Percentiles rank a stretch among this genome's conserved stretches.
Conservation (phyloP, 208 protist species). For the Crithidia sp. region DNA sequence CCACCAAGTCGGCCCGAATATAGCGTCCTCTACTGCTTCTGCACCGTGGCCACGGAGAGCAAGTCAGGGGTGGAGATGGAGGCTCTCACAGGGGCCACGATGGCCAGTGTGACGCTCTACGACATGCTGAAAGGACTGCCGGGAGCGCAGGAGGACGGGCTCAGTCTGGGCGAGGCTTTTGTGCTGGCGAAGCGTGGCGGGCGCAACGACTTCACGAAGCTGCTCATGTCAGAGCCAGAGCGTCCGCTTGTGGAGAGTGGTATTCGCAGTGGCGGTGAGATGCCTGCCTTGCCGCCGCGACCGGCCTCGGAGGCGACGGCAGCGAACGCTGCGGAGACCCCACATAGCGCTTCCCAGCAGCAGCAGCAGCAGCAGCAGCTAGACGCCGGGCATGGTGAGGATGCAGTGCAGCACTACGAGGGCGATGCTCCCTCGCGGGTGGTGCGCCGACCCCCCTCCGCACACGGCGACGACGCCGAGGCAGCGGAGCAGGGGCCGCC, state of each 20-base stretch:
- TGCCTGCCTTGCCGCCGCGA: conserved; percentile 13
- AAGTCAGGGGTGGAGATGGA: conserved; percentile 97
- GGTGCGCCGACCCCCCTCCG: conserved; percentile 5
- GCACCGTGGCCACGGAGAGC: conserved; percentile 81
- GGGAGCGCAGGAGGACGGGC: conserved; percentile 82
- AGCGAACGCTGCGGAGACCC: neutral
- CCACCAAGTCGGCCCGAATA: conserved; percentile 47
- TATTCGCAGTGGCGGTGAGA: neutral
- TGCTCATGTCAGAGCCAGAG: conserved; percentile 86
- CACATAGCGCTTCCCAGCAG: neutral
- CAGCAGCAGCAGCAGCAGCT: conserved; percentile 11
- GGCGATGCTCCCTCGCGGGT: conserved; percentile 13
- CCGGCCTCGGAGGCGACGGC: conserved; percentile 10
- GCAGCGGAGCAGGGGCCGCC: neutral
- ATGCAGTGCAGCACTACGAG: conserved; percentile 25
- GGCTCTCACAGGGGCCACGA: conserved; percentile 92
- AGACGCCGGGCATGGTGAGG: conserved; percentile 1
- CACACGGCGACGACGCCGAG: neutral
- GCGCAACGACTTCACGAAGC: conserved; percentile 82
- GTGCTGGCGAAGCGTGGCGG: conserved; percentile 81
- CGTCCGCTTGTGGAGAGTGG: conserved; percentile 27
- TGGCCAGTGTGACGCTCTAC: conserved; percentile 90
- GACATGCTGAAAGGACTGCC: conserved; percentile 85
- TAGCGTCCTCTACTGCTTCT: conserved; percentile 89
- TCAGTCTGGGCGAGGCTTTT: conserved; percentile 81